phyloP scores from a whole-genome alignment of 1,284 basidiomycete species.

The Pisolithus thermaeus region DNA sequence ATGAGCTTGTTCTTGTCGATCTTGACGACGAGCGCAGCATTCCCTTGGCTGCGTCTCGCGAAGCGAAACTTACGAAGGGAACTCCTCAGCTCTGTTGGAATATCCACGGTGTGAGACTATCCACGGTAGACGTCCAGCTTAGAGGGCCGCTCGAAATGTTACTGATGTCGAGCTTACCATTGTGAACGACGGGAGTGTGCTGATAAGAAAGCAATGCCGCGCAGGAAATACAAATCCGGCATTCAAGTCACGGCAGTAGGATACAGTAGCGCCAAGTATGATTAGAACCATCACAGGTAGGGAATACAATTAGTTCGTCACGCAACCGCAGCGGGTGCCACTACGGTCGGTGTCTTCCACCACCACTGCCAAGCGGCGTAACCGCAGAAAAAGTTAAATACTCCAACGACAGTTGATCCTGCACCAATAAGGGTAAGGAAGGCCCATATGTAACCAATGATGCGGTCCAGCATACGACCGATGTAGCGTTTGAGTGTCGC shows the following conservation, averaged over 20 bases:
- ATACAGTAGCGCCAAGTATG: background rate
- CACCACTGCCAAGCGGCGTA: constrained; percentile 54
- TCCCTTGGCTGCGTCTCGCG: constrained; percentile 58
- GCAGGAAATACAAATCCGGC: too few species aligned
- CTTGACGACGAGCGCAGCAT: constrained; percentile 79
- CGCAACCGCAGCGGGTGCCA: constrained; percentile 6
- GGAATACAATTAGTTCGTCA: constrained; percentile 5
- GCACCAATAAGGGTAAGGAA: constrained; percentile 67
- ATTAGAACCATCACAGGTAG: background rate
- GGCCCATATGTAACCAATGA: constrained; percentile 75
- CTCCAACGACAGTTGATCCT: constrained; percentile 58
- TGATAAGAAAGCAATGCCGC: too few species aligned
- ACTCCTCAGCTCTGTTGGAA: constrained; percentile 70
- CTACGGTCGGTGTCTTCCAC: constrained; percentile 15
- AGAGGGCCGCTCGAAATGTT: background rate
- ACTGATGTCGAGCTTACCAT: constrained; percentile 23
- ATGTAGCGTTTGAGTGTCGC: constrained; percentile 53
- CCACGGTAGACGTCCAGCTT: constrained; percentile 1
- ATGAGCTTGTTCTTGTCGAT: constrained; percentile 76
- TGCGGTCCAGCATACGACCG: constrained; percentile 64
- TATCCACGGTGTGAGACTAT: constrained; percentile 76
- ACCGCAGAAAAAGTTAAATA: constrained; percentile 65
- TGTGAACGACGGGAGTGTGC: background rate
- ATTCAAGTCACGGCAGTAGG: background rate
- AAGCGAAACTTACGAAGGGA: constrained; percentile 82